phyloP scores from a whole-genome alignment of 148 eudicot species.

The Rhododendron williamsianum region DNA sequence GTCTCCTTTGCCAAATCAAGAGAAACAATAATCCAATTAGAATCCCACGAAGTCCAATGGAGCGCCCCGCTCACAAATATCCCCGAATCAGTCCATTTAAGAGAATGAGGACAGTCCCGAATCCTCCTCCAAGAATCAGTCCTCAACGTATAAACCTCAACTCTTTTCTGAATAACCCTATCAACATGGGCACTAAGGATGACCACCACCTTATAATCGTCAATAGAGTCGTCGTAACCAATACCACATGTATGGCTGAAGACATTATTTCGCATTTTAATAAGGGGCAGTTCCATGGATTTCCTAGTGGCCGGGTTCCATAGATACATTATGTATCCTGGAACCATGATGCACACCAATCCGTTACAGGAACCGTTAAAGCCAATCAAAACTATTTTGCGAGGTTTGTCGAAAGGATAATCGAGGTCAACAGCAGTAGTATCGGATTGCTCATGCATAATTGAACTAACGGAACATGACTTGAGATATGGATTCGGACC shows the following conservation, averaged over 20 bases:
- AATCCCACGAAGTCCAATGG: conserved; percentile 33
- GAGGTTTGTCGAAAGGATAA: conserved; percentile 24
- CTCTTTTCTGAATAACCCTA: conserved; percentile 13
- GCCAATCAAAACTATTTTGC: conserved; percentile 18
- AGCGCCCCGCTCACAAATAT: conserved; percentile 35
- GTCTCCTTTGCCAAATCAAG: conserved; percentile 13
- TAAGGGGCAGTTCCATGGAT: not conserved
- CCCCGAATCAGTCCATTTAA: conserved; percentile 20
- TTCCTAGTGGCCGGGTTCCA: conserved; percentile 40
- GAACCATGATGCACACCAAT: conserved; percentile 31
- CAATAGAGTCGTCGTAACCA: too few relatives aligned
- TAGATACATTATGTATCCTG: not conserved
- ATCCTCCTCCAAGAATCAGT: not conserved
- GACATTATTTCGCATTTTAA: not conserved
- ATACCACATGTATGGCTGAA: not conserved
- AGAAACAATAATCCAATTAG: not conserved
- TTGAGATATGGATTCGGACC: too few relatives aligned
- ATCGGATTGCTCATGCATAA: not conserved
- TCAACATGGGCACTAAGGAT: too few relatives aligned
- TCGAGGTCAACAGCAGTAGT: conserved; percentile 9
- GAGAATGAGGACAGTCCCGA: not conserved
- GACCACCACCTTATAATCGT: too few relatives aligned
- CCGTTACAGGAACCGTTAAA: conserved; percentile 44
- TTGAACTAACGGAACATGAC: too few relatives aligned
- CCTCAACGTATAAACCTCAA: not conserved